phyloP scores from a whole-genome alignment of 306 rosid species.

The Quercus glauca region DNA sequence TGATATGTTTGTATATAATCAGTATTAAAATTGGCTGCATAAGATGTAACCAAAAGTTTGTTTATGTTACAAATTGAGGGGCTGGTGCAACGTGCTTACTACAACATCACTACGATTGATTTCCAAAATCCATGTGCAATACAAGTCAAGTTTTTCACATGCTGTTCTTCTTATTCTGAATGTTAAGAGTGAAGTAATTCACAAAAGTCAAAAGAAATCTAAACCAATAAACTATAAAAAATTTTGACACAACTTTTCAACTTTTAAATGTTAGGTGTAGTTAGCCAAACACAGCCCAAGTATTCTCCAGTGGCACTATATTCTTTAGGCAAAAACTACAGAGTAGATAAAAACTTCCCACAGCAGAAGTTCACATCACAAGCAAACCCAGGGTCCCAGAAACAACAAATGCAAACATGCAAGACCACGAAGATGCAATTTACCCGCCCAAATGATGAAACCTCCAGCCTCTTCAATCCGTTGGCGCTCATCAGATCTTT shows the following conservation, averaged over 20 bases:
- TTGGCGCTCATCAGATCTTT: conserved; percentile 79
- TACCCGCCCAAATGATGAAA: conserved; percentile 88
- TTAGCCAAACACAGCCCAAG: not conserved
- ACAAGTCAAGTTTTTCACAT: no score
- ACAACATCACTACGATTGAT: no score
- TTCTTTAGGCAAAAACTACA: not conserved
- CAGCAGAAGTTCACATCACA: not conserved
- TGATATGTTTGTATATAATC: no score
- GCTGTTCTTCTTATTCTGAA: not conserved
- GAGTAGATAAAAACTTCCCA: not conserved
- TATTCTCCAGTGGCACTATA: not conserved
- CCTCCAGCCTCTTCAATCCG: conserved; percentile 94
- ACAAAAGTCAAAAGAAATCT: not conserved
- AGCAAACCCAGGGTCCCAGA: not conserved
- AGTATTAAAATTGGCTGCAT: no score
- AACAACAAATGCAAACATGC: not conserved
- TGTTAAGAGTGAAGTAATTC: not conserved
- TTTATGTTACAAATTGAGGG: no score
- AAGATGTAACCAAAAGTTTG: no score
- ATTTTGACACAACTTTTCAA: not conserved
- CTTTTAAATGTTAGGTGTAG: not conserved
- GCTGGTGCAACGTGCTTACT: no score
- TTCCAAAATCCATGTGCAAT: no score
- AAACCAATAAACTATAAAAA: not conserved
- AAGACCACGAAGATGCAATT: conserved; percentile 12